A percentile compares a stretch with the other conserved stretches of the same genome.
phyloP scores from a whole-genome alignment of 352 stramenopile species.

The Globisporangium paddicum region DNA sequence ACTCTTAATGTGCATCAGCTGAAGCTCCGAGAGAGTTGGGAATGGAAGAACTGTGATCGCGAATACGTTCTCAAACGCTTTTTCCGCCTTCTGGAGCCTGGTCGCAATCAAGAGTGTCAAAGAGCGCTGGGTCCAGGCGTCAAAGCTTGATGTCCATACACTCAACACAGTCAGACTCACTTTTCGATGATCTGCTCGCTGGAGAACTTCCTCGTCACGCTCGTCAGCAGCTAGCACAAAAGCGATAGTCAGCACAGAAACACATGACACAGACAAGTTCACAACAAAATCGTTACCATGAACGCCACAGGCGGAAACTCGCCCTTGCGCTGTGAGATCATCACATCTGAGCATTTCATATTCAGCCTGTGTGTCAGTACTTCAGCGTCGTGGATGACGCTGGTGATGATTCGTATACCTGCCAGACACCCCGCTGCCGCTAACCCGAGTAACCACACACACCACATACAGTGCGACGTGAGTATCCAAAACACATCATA shows the following conservation, averaged over 20 bases:
- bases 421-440: conserved; percentile 50
- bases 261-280: neutral
- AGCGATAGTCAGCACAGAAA: neutral
- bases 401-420: conserved; percentile 17
- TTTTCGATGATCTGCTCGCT: conserved; percentile 40
- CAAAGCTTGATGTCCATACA: too few species aligned
- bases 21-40: conserved; percentile 36
- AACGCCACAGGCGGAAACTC: conserved; percentile 67
- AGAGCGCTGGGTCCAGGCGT: too few species aligned
- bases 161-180: conserved; percentile 12
- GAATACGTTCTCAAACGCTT: conserved; percentile 55
- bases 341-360: too few species aligned
- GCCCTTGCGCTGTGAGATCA: conserved; percentile 71
- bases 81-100: conserved; percentile 51
- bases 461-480: neutral
- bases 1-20: conserved; percentile 35
- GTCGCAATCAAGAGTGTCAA: neutral
- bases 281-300: conserved; percentile 32
- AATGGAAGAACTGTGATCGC: conserved; percentile 44
- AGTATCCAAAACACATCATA: neutral
- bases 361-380: too few species aligned
- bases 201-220: conserved; percentile 30
- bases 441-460: conserved; percentile 7
- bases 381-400: neutral
- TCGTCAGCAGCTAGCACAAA: conserved; percentile 10